Percentiles rank a stretch among this genome's conserved stretches.
Conservation (phyloP, 352 stramenopile genomes). For the Blastocystis sp. region DNA sequence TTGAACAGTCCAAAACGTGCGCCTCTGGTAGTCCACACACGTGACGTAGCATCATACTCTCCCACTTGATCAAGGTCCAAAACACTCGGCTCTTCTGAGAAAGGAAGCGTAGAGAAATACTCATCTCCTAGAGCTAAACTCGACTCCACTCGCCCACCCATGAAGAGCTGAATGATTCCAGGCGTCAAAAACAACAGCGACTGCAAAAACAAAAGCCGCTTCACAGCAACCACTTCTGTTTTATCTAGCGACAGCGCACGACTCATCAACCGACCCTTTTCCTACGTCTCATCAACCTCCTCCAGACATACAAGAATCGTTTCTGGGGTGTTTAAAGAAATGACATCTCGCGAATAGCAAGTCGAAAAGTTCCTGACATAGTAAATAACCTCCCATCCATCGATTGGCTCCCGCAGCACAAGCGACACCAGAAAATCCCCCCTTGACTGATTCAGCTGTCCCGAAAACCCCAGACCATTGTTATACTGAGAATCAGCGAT, state of each 20-base stretch:
- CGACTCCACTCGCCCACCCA: not conserved
- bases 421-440: not conserved
- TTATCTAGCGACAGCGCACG: not conserved
- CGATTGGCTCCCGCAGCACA: not conserved
- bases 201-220: not conserved
- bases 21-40: not conserved
- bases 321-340: not conserved
- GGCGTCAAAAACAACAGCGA: slow-evolving; percentile 5
- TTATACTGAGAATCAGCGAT: not conserved
- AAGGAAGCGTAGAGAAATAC: not conserved
- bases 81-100: not conserved
- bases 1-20: not conserved
- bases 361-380: not conserved
- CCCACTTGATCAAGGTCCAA: not conserved
- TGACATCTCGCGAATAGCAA: not conserved
- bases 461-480: not conserved
- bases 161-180: not conserved
- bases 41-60: not conserved
- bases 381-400: not conserved
- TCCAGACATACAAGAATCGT: not conserved
- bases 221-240: not conserved
- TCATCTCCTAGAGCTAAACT: not conserved
- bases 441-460: not conserved
- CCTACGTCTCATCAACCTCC: not conserved
- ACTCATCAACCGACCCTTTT: not conserved